Evolutionary conservation across 805 yeast genomes (phyloP), one percentile per base, ranked within the genome.

Genomic region (Candida manassasensis): DNA sequence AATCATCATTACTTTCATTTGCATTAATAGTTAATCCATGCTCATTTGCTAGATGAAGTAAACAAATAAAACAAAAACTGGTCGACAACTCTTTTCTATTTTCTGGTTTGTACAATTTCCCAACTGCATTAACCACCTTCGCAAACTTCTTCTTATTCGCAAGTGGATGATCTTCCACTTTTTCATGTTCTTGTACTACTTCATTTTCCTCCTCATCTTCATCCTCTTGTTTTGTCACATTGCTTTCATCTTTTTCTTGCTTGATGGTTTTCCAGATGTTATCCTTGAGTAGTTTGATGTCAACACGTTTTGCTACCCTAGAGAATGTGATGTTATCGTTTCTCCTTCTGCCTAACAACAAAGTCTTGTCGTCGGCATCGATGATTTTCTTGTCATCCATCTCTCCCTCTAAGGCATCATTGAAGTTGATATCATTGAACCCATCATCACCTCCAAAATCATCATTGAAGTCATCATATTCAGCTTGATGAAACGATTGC

Each of bases 31-130:
- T 41, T 13, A 66, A 49, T 4, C 69, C 66, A 34, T 67, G 71
- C 42, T 67, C 73, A 40, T 67, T 67, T 16, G 71, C 73, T 44
- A 67, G 57, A 44, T 67, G 73, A 19, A 67, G 45, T 31, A 67
- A 50, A 37, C 73, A 67, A 32, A 67, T 67, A 43, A 67, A 67
- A 41, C 70, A 66, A 44, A 66, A 67, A 57, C 71, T 65, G 17
- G 73, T 67, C 10, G 70, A 63, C 19, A 67, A 44, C 32, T 67
- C 73, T 41, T 62, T 65, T 29, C 60, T 53, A 37, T 66, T 66
- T 28, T 66, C 71, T 2, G 53, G 39, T 12, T 52, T 49, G 41
- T 67, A 67, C 53, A 59, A 47, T 27, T 44, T 44, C 11, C 66
- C 59, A 5, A 67, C 59, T 22, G 54, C 44, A 13, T 52, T 54